Conservation (phyloP, 108 stramenopile species). For the Conticribra guillardii region DNA sequence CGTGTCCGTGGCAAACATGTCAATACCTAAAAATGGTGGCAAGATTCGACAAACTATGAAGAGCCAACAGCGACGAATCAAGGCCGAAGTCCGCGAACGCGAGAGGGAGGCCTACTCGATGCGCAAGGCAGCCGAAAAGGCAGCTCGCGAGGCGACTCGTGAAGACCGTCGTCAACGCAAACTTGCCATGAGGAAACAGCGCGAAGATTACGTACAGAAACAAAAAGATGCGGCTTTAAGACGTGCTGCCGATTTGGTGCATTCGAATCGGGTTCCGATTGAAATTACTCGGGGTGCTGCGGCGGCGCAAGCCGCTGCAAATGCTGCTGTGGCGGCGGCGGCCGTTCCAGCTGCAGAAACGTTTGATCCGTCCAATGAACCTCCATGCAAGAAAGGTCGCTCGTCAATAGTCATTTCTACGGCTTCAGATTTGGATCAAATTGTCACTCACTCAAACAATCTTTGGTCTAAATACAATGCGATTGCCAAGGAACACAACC, state of each 20-base stretch:
- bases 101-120: slow-evolving; percentile 65
- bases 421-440: slow-evolving; percentile 71
- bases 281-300: slow-evolving; percentile 70
- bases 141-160: slow-evolving; percentile 56
- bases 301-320: slow-evolving; percentile 5
- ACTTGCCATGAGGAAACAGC: slow-evolving; percentile 59
- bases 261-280: slow-evolving; percentile 74
- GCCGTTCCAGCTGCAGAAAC: background rate
- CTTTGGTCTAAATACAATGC: slow-evolving; percentile 88
- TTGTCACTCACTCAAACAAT: slow-evolving; percentile 81
- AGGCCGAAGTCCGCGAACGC: slow-evolving; percentile 59
- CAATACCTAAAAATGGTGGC: background rate
- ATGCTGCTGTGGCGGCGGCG: background rate
- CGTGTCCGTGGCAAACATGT: background rate
- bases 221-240: slow-evolving; percentile 78
- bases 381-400: slow-evolving; percentile 55
- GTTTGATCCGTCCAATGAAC: slow-evolving; percentile 1
- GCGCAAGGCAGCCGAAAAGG: slow-evolving; percentile 61
- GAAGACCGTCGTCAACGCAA: slow-evolving; percentile 69
- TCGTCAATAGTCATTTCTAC: slow-evolving; percentile 82
- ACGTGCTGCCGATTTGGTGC: slow-evolving; percentile 74
- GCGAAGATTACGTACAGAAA: slow-evolving; percentile 66
- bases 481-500: slow-evolving; percentile 86
- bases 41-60: slow-evolving; percentile 20
- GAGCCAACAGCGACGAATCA: slow-evolving; percentile 54